These are phyloP conservation scores for Dichomitus squalens DNA, from an alignment of 1,284 basidiomycete species.

Conservation along the genomic window DNA sequence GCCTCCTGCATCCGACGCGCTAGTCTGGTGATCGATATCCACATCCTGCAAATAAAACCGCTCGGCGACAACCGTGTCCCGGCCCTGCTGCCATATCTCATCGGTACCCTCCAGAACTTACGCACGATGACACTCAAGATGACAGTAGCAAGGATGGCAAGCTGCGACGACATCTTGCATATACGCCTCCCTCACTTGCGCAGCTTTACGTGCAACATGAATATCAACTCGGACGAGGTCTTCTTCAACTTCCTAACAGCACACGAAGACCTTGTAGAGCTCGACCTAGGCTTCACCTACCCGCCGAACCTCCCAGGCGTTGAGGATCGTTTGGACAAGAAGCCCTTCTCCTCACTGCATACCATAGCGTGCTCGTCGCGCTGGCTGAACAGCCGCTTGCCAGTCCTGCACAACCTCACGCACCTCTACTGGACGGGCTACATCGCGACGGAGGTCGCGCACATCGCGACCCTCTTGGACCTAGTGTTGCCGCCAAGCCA, in stretches of 20 bases:
- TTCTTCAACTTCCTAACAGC: neutral
- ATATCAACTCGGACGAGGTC: neutral
- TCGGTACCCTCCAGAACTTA: neutral
- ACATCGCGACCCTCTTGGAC: neutral
- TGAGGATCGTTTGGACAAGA: too few species aligned
- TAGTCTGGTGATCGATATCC: neutral
- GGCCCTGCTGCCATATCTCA: neutral
- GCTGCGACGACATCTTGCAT: neutral
- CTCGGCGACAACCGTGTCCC: neutral
- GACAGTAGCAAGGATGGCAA: too few species aligned
- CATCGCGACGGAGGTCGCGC: neutral
- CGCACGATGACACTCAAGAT: neutral
- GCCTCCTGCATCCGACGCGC: neutral
- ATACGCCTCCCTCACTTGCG: neutral
- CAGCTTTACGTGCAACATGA: neutral
- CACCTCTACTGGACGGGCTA: neutral
- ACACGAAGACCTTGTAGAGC: neutral
- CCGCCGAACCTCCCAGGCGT: neutral
- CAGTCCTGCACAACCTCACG: neutral
- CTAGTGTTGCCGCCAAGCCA: neutral
- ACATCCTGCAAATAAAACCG: neutral
- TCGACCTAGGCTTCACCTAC: neutral
- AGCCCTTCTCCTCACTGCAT: neutral
- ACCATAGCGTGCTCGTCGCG: neutral
- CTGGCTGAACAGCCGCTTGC: neutral